These are phyloP conservation scores for Cyberlindnera mississippiensis DNA, from an alignment of 805 yeast genomes.

Conservation along the genomic window DNA sequence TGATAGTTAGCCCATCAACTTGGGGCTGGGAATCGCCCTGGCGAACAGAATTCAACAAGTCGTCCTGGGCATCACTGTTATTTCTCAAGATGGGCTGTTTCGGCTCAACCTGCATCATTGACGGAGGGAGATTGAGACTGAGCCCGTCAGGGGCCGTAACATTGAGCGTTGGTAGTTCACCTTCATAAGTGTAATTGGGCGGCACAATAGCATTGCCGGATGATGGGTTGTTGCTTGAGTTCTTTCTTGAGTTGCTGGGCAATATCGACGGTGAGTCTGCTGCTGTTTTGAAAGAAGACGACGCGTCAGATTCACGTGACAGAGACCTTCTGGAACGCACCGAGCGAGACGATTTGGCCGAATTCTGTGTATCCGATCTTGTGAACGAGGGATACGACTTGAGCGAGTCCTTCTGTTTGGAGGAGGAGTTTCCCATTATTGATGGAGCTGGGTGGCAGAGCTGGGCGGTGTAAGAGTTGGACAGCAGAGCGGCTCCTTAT, in stretches of 20 bases:
- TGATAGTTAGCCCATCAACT: slow-evolving; percentile 9
- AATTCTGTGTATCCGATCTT: slow-evolving; percentile 51
- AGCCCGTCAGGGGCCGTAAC: slow-evolving; percentile 28
- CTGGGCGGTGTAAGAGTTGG: neutral
- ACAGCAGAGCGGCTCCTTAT: too few relatives aligned
- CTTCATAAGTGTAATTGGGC: slow-evolving; percentile 5
- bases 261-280: slow-evolving; percentile 27
- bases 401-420: slow-evolving; percentile 29
- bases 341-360: slow-evolving; percentile 46
- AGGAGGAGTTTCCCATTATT: slow-evolving; percentile 28
- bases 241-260: slow-evolving; percentile 25
- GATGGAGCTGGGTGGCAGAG: neutral
- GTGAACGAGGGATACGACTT: slow-evolving; percentile 40
- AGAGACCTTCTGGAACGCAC: slow-evolving; percentile 30
- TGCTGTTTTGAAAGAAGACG: slow-evolving; percentile 31
- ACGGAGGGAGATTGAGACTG: slow-evolving; percentile 49
- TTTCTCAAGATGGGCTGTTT: slow-evolving; percentile 67
- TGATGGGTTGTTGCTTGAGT: slow-evolving; percentile 21
- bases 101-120: slow-evolving; percentile 68
- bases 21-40: slow-evolving; percentile 2
- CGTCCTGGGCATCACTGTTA: slow-evolving; percentile 32
- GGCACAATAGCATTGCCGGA: slow-evolving; percentile 9
- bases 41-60: slow-evolving; percentile 14
- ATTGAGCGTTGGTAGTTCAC: slow-evolving; percentile 20
- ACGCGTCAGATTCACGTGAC: slow-evolving; percentile 28